Evolutionary conservation across 805 yeast genomes (phyloP).

Genomic region (Cyberlindnera galapagoensis): DNA sequence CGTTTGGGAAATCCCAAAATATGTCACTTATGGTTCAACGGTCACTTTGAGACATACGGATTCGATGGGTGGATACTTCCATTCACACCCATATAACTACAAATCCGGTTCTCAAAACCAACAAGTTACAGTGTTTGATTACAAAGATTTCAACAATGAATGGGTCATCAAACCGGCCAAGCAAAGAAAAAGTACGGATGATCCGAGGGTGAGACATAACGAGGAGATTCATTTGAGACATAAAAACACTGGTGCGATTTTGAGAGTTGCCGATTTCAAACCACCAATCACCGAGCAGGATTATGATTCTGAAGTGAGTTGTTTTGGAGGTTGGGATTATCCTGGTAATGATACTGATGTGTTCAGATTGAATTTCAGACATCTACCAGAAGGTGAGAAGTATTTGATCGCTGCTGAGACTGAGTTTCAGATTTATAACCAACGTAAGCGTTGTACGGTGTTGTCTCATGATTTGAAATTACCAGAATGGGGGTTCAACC

Average conservation of each 20-base stretch:
- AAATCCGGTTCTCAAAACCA: slow-evolving; percentile 65
- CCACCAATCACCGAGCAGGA: slow-evolving; percentile 93
- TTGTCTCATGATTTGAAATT: slow-evolving; percentile 67
- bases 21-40: slow-evolving; percentile 65
- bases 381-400: slow-evolving; percentile 24
- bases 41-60: slow-evolving; percentile 65
- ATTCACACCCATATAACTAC: slow-evolving; percentile 64
- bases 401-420: slow-evolving; percentile 40
- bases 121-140: slow-evolving; percentile 69
- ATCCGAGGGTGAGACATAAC: slow-evolving; percentile 24
- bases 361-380: slow-evolving; percentile 53
- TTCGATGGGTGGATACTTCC: slow-evolving; percentile 71
- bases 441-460: slow-evolving; percentile 61
- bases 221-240: slow-evolving; percentile 65
- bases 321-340: slow-evolving; percentile 57
- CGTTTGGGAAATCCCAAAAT: slow-evolving; percentile 44
- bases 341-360: slow-evolving; percentile 64
- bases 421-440: slow-evolving; percentile 64
- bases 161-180: slow-evolving; percentile 58
- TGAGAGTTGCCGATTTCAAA: slow-evolving; percentile 61
- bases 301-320: slow-evolving; percentile 77
- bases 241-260: slow-evolving; percentile 53
- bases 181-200: slow-evolving; percentile 23
- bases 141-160: slow-evolving; percentile 55
- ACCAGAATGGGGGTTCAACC: slow-evolving; percentile 81